Evolutionary conservation across 345 rosid species (phyloP).

Genomic region (Boechera retrofracta): DNA sequence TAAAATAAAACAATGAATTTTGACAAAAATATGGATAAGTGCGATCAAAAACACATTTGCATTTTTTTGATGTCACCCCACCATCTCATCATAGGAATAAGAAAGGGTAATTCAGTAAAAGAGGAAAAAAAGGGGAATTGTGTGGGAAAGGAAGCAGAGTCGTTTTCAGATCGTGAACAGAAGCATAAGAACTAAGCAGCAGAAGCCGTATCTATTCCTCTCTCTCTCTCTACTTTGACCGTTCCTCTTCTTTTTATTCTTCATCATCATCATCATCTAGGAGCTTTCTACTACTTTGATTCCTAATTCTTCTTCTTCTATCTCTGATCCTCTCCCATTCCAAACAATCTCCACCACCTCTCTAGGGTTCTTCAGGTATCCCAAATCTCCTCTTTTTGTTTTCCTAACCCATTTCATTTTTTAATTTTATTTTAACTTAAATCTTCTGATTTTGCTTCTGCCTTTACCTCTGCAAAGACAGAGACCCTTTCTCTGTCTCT

Average conservation of each 20-base stretch:
- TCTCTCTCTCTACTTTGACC: conserved; percentile 54
- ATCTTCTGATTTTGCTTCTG: conserved; percentile 20
- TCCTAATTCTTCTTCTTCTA: conserved; percentile 27
- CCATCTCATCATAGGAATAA: background rate
- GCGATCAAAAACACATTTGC: background rate
- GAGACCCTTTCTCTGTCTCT: conserved; percentile 40
- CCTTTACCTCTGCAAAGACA: conserved; percentile 40
- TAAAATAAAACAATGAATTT: too few species aligned
- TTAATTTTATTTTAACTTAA: conserved; percentile 32
- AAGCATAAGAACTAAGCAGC: conserved; percentile 4
- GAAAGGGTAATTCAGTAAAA: conserved; percentile 26
- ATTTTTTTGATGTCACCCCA: background rate
- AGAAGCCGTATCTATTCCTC: conserved; percentile 32
- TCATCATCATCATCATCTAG: conserved; percentile 22
- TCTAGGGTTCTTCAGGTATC: conserved; percentile 40
- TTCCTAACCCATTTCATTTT: conserved; percentile 6
- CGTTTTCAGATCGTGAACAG: conserved; percentile 49
- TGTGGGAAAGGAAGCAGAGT: conserved; percentile 43
- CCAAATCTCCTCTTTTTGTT: background rate
- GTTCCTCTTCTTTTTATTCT: conserved; percentile 35
- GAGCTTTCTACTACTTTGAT: conserved; percentile 24
- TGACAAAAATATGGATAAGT: too few species aligned
- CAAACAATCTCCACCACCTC: conserved; percentile 18
- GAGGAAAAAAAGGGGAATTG: background rate
- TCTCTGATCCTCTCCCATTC: conserved; percentile 13